Base-by-base conservation (phyloP, 2,329 filamentous ascomycete genomes). In the Lasiodiplodia gonubiensis region DNA sequence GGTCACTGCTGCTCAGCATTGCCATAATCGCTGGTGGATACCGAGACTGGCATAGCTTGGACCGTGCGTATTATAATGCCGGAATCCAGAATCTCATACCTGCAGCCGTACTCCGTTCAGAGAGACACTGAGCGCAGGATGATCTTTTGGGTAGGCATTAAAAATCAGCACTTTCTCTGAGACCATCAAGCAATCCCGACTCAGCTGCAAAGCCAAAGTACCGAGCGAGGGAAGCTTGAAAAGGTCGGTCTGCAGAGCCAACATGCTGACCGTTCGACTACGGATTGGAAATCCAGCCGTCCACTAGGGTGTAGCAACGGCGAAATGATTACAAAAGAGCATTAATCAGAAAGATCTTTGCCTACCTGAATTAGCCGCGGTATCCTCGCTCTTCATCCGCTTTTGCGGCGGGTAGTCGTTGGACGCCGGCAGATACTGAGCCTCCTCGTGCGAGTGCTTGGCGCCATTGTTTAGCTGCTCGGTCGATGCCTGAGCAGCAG, bases 401-500 rank as follows among this genome's bases (percentile, higher is more conserved):
- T 68, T 68, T 4, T 35, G 23, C 11, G 60, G 51, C 51, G 67
- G 67, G 35, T 68, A 66, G 6, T 68, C 67, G 39, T 42, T 53
- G 10, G 67, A 68, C n/a, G 63, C 61, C 4, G 61, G 63, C 18
- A 68, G 23, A 37, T 68, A 68, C 52, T 66, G 63, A 14, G 64
- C 46, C 33, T 68, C 67, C 21, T 68, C 67, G 21, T 68, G 67
- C 6, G n/a, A 33, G 39, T 68, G 67, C 55, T 68, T 68, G 25
- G 48, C n/a, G 16, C 67, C 67, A n/a, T 68, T 59, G 55, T 68
- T 67, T 14, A 67, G 66, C 10, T 61, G 54, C 5, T 54, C 52
- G 14, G 35, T 51, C 5, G 67, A 59, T 12, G 71, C 72, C 53
- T 72, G 70, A 7, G 72, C 78, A 4, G 79, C 77, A 5, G 74